Percentiles rank a stretch among this genome's conserved stretches.
These are phyloP conservation scores for Candida wancherniae DNA, from an alignment of 805 yeast species.

Conservation along the genomic window DNA sequence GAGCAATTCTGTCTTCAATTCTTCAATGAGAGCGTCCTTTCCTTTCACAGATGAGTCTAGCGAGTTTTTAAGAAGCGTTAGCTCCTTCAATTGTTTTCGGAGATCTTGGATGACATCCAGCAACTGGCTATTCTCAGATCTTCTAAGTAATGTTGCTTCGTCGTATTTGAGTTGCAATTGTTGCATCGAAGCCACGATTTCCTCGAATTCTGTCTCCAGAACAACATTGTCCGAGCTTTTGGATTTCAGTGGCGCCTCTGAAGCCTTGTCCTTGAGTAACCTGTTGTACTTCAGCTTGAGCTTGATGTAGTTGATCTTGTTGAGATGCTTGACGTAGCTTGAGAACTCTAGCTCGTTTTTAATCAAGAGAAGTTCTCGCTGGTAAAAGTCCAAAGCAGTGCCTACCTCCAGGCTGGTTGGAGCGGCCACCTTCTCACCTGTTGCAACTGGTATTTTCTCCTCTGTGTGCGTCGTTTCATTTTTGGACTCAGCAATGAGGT, in stretches of 20 bases:
- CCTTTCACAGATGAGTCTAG: not conserved
- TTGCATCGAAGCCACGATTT: constrained; percentile 5
- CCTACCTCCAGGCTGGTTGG: constrained; percentile 5
- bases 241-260: not conserved
- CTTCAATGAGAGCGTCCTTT: constrained; percentile 21
- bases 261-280: constrained; percentile 3
- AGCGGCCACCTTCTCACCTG: not conserved
- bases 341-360: constrained; percentile 61
- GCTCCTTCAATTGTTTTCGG: not conserved
- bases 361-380: constrained; percentile 52
- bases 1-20: constrained; percentile 12
- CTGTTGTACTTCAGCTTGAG: constrained; percentile 12
- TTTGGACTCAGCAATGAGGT: constrained; percentile 7
- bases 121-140: constrained; percentile 10
- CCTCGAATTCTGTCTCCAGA: constrained; percentile 1
- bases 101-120: constrained; percentile 8
- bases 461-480: too few species aligned
- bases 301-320: constrained; percentile 10
- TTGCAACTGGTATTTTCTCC: too few species aligned
- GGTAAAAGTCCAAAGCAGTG: constrained; percentile 42
- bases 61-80: not conserved
- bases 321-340: constrained; percentile 46
- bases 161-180: constrained; percentile 12
- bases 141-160: constrained; percentile 2
- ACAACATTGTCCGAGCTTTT: not conserved